A percentile compares a stretch with the other conserved stretches of the same genome.
phyloP scores from a whole-genome alignment of 352 stramenopile genomes.

The Pilasporangium apinafurcum region DNA sequence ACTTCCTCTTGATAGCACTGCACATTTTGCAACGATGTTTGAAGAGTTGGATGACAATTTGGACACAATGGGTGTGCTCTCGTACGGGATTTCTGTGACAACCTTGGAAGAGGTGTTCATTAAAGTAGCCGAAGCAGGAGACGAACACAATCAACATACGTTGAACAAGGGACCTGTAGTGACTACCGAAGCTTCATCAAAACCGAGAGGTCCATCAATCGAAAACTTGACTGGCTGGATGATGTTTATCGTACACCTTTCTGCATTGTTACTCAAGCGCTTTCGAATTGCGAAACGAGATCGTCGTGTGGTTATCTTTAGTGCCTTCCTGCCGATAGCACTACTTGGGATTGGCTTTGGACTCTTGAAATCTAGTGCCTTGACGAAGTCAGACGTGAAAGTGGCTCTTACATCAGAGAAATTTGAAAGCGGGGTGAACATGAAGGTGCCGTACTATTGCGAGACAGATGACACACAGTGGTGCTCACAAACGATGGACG shows the following conservation, averaged over 20 bases:
- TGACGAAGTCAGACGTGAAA: constrained; percentile 41
- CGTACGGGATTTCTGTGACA: constrained; percentile 74
- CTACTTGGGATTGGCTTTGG: constrained; percentile 79
- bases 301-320: constrained; percentile 85
- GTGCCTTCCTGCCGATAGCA: constrained; percentile 63
- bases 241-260: constrained; percentile 86
- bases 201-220: constrained; percentile 7
- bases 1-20: constrained; percentile 52
- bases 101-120: constrained; percentile 90
- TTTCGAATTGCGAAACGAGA: constrained; percentile 89
- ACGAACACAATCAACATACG: no score
- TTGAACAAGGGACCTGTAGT: constrained; percentile 15
- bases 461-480: constrained; percentile 34
- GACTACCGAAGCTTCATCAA: not conserved
- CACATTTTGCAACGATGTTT: constrained; percentile 67
- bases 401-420: constrained; percentile 25
- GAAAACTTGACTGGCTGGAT: constrained; percentile 13
- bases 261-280: constrained; percentile 86
- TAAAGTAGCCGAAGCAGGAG: constrained; percentile 77
- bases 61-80: constrained; percentile 25
- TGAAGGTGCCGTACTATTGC: constrained; percentile 43
- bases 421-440: constrained; percentile 18
- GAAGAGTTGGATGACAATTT: constrained; percentile 49
- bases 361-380: constrained; percentile 56
- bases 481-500: constrained; percentile 33